Base-by-base conservation (phyloP, 495 filamentous ascomycete species). In the Penicillium flavigenum region DNA sequence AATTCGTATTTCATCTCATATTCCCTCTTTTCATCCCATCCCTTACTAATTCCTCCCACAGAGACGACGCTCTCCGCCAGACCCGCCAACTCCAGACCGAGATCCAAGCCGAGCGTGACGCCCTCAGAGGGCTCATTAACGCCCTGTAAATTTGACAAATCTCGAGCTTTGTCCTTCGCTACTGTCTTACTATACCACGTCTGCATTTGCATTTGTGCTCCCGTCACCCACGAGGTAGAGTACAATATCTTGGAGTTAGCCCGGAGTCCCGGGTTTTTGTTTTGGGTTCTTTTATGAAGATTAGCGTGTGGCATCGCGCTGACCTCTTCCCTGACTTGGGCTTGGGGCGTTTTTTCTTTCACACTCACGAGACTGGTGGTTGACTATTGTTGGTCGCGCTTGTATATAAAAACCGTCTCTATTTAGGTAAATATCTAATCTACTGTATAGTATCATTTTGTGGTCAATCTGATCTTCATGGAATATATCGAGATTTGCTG, bases 21-120 rank as follows among this genome's bases (percentile, higher is more conserved):
- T 38, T 39, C n/a, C 42, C 5, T 17, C 12, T 41, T 58, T 56
- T 48, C 49, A 38, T 44, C 45, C 16, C 41, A 41, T 62, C 31
- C 36, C 39, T 32, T 50, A 51, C 73, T 80, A 69, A 79, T 55
- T 17, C 12, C n/a, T 43, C 29, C 41, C 47, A 60, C 70, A 88
- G 87, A 66, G 94, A 98, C 62, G 89, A 91, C 58, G 92, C 94
- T 39, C 83, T 94, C 63, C 84, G 86, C 50, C 84, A 88, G 75
- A 96, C 93, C 58, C 82, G 88, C 63, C 84, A 81, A 65, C 79
- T 98, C 54, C 87, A 95, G 59, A 72, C 75, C 24, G 80, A 83
- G 49, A 83, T 89, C 63, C 72, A 75, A 51, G 72, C 77, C 47
- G 85, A 87, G 75, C 76, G 83, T 51, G 76, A 83, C 59, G 77